Percentiles rank a stretch among this genome's conserved stretches.
Evolutionary conservation across 1,284 basidiomycete species (phyloP).

Genomic region (Ustilago curta): DNA sequence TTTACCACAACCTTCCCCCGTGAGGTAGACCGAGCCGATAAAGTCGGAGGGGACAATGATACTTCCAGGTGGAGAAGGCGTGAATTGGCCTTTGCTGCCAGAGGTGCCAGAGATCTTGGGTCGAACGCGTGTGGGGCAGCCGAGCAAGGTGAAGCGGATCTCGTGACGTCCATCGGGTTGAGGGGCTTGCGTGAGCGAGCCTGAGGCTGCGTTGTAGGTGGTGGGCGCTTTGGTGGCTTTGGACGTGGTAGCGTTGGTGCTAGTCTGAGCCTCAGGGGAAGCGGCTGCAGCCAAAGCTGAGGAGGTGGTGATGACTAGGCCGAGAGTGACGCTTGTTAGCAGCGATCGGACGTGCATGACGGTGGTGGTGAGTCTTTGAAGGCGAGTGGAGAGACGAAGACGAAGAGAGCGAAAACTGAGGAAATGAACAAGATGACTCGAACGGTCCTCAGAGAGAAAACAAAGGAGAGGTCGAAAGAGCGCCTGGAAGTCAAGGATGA

Average conservation of each 20-base stretch:
- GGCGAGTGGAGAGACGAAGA: not conserved
- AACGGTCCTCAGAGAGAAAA: not conserved
- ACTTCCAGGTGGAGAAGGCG: slow-evolving; percentile 16
- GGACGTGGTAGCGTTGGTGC: slow-evolving; percentile 1
- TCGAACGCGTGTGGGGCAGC: slow-evolving; percentile 16
- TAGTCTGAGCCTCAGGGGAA: too few relatives aligned
- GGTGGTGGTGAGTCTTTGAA: not conserved
- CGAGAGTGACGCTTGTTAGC: slow-evolving; percentile 17
- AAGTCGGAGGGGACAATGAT: slow-evolving; percentile 41
- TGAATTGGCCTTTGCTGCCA: slow-evolving; percentile 17
- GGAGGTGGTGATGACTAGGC: slow-evolving; percentile 3
- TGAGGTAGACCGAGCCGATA: slow-evolving; percentile 40
- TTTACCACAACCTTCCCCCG: slow-evolving; percentile 35
- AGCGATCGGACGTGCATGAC: slow-evolving; percentile 17
- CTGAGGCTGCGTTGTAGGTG: slow-evolving; percentile 20
- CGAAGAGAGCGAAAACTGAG: not conserved
- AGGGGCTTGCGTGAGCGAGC: slow-evolving; percentile 11
- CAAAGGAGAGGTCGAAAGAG: not conserved
- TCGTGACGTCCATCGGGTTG: slow-evolving; percentile 40
- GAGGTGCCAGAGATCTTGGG: slow-evolving; percentile 46
- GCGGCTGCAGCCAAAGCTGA: not conserved
- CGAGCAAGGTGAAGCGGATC: slow-evolving; percentile 31
- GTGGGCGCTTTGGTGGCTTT: not conserved
- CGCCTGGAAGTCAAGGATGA: not conserved
- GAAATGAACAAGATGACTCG: too few relatives aligned